A percentile compares a stretch with the other conserved stretches of the same genome.
These are phyloP conservation scores for Aphanocladium album DNA, from an alignment of 2,329 filamentous ascomycete genomes.

Conservation along the genomic window DNA sequence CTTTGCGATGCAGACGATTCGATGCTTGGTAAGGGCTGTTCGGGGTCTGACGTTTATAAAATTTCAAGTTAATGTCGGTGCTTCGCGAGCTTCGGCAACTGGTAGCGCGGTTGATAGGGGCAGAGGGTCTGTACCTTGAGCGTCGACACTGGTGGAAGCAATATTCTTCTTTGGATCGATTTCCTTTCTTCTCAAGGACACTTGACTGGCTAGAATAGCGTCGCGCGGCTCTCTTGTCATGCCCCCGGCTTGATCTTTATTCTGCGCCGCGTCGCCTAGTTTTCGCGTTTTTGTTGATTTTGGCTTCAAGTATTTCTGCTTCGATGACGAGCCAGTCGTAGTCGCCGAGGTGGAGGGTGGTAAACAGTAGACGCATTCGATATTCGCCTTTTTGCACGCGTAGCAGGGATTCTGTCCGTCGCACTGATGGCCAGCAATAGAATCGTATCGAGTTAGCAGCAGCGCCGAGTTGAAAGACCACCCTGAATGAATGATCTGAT, in stretches of 20 bases:
- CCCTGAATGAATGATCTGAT: not conserved
- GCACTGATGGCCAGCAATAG: not conserved
- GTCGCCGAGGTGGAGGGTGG: not conserved
- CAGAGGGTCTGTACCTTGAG: not conserved
- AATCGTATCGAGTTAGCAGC: not conserved
- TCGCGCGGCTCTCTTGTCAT: not conserved
- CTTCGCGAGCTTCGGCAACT: not conserved
- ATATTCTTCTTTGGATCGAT: not conserved
- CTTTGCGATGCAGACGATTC: not conserved
- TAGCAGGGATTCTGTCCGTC: not conserved
- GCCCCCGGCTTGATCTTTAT: not conserved
- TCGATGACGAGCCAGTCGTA: not conserved
- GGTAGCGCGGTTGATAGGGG: not conserved
- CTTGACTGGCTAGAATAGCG: not conserved
- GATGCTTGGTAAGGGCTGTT: not conserved
- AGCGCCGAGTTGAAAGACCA: not conserved
- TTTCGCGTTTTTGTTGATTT: not conserved
- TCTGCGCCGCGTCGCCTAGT: not conserved
- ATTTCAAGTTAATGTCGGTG: not conserved
- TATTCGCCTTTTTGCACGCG: not conserved
- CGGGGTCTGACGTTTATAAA: not conserved
- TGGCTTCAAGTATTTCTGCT: not conserved
- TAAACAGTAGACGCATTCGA: not conserved
- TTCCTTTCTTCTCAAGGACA: not conserved
- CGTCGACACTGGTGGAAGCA: too few relatives aligned